These are phyloP conservation scores for Hypoxylon sp. DNA, from an alignment of 2,329 filamentous ascomycete genomes.

Conservation along the genomic window DNA sequence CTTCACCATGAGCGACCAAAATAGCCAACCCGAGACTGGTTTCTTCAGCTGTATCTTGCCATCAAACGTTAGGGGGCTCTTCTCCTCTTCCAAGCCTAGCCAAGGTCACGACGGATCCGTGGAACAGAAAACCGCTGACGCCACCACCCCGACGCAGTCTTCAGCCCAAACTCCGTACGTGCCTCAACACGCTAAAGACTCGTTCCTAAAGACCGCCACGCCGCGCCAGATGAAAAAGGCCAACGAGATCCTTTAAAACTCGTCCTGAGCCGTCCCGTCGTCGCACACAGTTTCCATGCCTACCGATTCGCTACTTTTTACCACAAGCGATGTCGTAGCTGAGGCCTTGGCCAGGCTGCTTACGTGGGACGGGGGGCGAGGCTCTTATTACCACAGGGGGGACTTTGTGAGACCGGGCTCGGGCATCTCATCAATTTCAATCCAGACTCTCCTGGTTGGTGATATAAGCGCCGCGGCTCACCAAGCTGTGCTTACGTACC, in stretches of 20 bases:
- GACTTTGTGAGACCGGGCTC: not conserved
- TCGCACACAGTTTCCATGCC: not conserved
- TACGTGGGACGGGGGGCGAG: constrained; percentile 23
- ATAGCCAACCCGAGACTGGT: not conserved
- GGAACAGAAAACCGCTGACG: constrained; percentile 10
- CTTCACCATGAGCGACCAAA: constrained; percentile 10
- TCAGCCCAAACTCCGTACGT: constrained; percentile 45
- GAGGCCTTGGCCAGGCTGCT: constrained; percentile 3
- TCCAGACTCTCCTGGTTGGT: constrained; percentile 9
- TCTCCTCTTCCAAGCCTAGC: constrained; percentile 1
- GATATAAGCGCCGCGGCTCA: constrained; percentile 29
- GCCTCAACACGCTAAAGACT: constrained; percentile 60
- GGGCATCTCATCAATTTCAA: not conserved
- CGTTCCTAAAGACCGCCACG: constrained; percentile 61
- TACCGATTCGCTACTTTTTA: not conserved
- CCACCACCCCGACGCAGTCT: not conserved
- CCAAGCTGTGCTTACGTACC: constrained; percentile 20
- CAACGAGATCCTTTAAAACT: constrained; percentile 54
- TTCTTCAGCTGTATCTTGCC: not conserved
- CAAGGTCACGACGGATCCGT: not conserved
- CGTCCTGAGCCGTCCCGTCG: not conserved
- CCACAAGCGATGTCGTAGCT: not conserved
- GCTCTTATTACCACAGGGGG: not conserved
- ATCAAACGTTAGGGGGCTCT: not conserved
- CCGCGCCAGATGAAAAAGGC: constrained; percentile 57